phyloP scores from a whole-genome alignment of 2,329 filamentous ascomycete genomes.

The Pestalotiopsis sp. region DNA sequence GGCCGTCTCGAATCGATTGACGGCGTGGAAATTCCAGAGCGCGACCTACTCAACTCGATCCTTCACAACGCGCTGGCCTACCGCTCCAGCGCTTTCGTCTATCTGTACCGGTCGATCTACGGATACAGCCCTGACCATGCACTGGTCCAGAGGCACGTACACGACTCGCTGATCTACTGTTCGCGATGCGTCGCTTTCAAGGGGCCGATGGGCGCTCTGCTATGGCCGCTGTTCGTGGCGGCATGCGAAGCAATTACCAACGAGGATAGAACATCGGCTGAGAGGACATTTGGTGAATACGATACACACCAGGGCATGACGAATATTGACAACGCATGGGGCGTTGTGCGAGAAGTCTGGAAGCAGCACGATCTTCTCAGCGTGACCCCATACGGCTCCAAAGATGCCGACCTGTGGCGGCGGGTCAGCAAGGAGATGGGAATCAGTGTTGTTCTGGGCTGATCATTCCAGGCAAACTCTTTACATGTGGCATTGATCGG shows the following conservation, averaged over 20 bases:
- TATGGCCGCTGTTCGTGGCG: constrained; percentile 68
- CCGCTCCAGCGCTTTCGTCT: constrained; percentile 60
- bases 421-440: constrained; percentile 61
- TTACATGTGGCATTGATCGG: background rate
- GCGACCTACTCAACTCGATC: constrained; percentile 53
- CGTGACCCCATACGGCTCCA: constrained; percentile 24
- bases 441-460: constrained; percentile 63
- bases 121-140: constrained; percentile 47
- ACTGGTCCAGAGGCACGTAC: constrained; percentile 57
- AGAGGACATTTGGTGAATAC: constrained; percentile 54
- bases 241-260: constrained; percentile 58
- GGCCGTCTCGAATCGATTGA: constrained; percentile 21
- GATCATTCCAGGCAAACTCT: constrained; percentile 20
- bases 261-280: constrained; percentile 54
- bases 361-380: constrained; percentile 47
- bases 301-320: constrained; percentile 65
- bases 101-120: constrained; percentile 59
- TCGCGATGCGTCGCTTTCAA: constrained; percentile 55
- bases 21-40: constrained; percentile 34
- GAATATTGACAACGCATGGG: constrained; percentile 65
- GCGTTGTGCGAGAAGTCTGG: constrained; percentile 64
- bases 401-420: constrained; percentile 53
- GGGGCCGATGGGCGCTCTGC: constrained; percentile 65
- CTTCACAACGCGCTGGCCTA: constrained; percentile 64
- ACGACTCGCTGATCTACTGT: constrained; percentile 55